phyloP scores from a whole-genome alignment of 192 early-diverging fungal species.

The Backusella tuberculispora region DNA sequence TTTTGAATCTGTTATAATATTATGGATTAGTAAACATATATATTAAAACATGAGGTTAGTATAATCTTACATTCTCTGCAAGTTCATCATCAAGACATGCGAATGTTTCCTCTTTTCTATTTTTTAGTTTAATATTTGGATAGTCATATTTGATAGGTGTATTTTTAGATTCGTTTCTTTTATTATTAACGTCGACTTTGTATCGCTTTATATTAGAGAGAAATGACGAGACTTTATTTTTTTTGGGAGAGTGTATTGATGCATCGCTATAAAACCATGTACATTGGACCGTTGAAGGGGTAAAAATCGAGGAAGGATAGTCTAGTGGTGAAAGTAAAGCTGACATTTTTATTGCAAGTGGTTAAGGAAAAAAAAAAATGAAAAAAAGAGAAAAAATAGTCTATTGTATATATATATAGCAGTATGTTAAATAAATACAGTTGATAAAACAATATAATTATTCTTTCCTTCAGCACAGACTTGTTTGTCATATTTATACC shows the following conservation, averaged over 20 bases:
- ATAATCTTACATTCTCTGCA: constrained; percentile 22
- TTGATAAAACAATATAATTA: background rate
- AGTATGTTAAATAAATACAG: background rate
- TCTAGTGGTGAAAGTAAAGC: background rate
- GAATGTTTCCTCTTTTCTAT: constrained; percentile 13
- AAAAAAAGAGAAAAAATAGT: background rate
- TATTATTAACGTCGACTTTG: background rate
- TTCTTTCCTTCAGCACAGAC: constrained; percentile 13
- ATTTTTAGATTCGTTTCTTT: background rate
- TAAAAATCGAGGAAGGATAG: constrained; percentile 2
- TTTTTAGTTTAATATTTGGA: background rate
- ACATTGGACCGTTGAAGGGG: constrained; percentile 20
- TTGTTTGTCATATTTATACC: background rate
- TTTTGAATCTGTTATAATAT: constrained; percentile 19
- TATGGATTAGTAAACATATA: background rate
- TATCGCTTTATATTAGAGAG: background rate
- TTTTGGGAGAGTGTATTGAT: background rate
- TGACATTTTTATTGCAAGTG: background rate
- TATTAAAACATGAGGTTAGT: background rate
- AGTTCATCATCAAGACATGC: constrained; percentile 11
- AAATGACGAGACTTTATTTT: background rate
- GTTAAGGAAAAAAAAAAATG: background rate
- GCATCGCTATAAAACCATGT: constrained; percentile 21
- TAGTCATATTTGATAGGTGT: background rate
- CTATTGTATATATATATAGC: background rate